Conservation (phyloP, 768 basidiomycete genomes). For the Pulveroboletus sp. region DNA sequence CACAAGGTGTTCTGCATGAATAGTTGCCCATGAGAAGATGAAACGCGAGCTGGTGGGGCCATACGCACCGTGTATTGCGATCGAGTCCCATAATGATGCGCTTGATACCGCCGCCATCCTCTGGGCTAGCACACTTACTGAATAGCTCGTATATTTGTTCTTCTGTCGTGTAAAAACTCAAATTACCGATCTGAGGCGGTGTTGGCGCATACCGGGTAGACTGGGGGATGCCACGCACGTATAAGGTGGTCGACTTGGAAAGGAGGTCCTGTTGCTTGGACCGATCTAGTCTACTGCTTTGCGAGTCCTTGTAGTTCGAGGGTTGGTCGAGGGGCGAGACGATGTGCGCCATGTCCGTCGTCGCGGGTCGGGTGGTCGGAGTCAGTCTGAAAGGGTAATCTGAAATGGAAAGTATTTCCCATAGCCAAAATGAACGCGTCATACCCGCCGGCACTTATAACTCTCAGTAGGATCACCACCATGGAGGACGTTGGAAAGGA, state of each 20-base stretch:
- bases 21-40: constrained; percentile 5
- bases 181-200: constrained; percentile 70
- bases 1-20: constrained; percentile 74
- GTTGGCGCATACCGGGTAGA: constrained; percentile 18
- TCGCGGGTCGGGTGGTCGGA: neutral
- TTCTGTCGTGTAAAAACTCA: constrained; percentile 94
- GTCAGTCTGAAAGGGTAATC: neutral
- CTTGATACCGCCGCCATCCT: constrained; percentile 88
- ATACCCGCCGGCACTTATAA: constrained; percentile 10
- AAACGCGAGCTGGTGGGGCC: neutral
- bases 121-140: constrained; percentile 83
- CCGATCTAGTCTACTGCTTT: constrained; percentile 73
- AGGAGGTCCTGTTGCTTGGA: constrained; percentile 79
- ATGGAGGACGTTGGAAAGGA: constrained; percentile 94
- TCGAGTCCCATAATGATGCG: constrained; percentile 95
- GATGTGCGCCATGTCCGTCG: constrained; percentile 74
- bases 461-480: constrained; percentile 20
- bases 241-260: constrained; percentile 82
- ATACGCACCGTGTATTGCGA: constrained; percentile 71
- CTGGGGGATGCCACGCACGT: constrained; percentile 54
- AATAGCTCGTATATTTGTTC: constrained; percentile 95
- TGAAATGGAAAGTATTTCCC: constrained; percentile 30
- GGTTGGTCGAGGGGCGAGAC: constrained; percentile 86
- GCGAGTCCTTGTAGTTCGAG: constrained; percentile 96
- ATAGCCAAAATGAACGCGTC: constrained; percentile 27